Percentiles rank a stretch among this genome's conserved stretches.
Conservation (phyloP, 805 yeast species). For the Ogataea trehalophila region DNA sequence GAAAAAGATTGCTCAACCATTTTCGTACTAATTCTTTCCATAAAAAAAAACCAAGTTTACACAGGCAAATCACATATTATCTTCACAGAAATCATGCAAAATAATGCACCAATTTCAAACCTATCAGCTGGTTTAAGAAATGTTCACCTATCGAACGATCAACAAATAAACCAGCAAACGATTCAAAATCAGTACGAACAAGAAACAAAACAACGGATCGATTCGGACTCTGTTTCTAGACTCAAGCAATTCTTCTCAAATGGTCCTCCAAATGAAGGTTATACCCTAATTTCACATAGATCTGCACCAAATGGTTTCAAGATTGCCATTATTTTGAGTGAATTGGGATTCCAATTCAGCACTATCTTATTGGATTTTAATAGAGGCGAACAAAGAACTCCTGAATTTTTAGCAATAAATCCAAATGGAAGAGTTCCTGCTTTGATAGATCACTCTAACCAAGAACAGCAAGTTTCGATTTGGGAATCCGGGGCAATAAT, state of each 20-base stretch:
- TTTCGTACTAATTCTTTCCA: no score
- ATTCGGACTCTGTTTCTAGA: constrained; percentile 46
- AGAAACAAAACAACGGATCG: constrained; percentile 38
- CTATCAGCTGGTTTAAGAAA: constrained; percentile 36
- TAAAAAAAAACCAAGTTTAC: no score
- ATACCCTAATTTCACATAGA: constrained; percentile 74
- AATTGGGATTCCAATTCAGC: constrained; percentile 70
- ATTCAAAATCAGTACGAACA: constrained; percentile 41
- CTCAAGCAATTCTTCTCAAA: constrained; percentile 65
- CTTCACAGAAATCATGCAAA: background rate
- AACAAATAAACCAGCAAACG: constrained; percentile 31
- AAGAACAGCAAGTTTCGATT: constrained; percentile 61
- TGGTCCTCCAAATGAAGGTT: constrained; percentile 67
- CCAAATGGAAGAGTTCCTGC: constrained; percentile 97
- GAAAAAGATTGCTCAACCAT: no score
- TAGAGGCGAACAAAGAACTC: constrained; percentile 86
- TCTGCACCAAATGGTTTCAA: constrained; percentile 96
- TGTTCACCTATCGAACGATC: constrained; percentile 28
- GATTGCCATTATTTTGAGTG: constrained; percentile 85
- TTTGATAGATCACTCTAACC: constrained; percentile 75
- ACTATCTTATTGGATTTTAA: constrained; percentile 85
- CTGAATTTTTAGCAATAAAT: constrained; percentile 88
- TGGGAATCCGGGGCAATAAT: constrained; percentile 97
- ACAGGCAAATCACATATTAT: no score
- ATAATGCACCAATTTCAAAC: constrained; percentile 31